Percentiles rank a stretch among this genome's conserved stretches.
Conservation (phyloP, 1,284 basidiomycete genomes). For the Cutaneotrichosporon cutaneum region DNA sequence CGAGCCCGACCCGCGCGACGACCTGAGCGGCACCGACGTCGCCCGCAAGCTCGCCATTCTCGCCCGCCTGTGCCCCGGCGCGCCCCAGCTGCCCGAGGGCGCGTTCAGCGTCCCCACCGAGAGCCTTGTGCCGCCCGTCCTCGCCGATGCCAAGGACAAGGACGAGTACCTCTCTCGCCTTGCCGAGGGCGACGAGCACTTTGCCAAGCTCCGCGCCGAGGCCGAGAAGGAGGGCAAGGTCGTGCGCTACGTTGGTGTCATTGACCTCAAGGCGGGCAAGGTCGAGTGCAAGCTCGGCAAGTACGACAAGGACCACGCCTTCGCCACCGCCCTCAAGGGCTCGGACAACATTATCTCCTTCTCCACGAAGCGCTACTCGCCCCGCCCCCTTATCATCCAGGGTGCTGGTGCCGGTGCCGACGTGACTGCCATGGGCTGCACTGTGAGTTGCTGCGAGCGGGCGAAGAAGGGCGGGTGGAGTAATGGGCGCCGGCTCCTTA, state of each 20-base stretch:
- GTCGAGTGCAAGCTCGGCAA: conserved; percentile 86
- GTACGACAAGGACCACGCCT: conserved; percentile 87
- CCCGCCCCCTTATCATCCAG: conserved; percentile 84
- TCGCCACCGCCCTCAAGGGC: conserved; percentile 90
- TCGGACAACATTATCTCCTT: conserved; percentile 99
- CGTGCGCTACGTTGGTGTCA: conserved; percentile 89
- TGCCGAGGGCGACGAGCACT: conserved; percentile 79
- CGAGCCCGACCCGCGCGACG: conserved; percentile 95
- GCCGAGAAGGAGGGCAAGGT: conserved; percentile 78
- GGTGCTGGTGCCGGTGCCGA: conserved; percentile 94
- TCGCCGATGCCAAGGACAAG: conserved; percentile 67
- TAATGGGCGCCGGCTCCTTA: not conserved
- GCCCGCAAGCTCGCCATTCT: conserved; percentile 96
- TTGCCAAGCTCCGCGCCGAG: conserved; percentile 70
- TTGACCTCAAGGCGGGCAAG: conserved; percentile 71
- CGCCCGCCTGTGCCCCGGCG: conserved; percentile 65
- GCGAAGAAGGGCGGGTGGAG: not conserved
- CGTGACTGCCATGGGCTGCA: conserved; percentile 96
- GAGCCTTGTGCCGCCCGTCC: conserved; percentile 77
- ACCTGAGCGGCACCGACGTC: conserved; percentile 94
- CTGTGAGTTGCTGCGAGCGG: conserved; percentile 35
- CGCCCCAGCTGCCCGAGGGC: conserved; percentile 61
- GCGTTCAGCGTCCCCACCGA: conserved; percentile 78
- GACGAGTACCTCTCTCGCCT: conserved; percentile 79
- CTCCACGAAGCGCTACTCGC: conserved; percentile 83